Evolutionary conservation across 1,139 yeast species (phyloP), one percentile per base, ranked within the genome.

Genomic region (Blastobotrys buckinghamii): DNA sequence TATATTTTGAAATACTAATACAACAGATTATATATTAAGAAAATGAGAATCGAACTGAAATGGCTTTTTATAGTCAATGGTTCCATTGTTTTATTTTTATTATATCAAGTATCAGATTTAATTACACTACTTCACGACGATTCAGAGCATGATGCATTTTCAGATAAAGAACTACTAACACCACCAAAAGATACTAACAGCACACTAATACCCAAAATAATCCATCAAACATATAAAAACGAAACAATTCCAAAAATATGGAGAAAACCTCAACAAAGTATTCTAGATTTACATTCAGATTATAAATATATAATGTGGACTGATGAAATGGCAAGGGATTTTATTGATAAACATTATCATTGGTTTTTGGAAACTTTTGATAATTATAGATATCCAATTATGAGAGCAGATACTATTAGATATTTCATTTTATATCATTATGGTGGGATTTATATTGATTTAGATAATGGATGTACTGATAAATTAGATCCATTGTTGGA

Each of bases 341-440:
- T 89, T 62, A 86, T 89, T 53, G 74, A 78, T 39, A 81, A 81
- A 59, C 77, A 85, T 56, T 90, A 82, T 63, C 84, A 92, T 1
- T 90, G 97, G 96, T 89, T 89, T 63, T 69, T 89, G 51, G 67
- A 73, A 16, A 84, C 92, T 9, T 89, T 85, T 76, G 92, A 87
- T 62, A 66, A 74, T 38, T 89, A 89, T 65, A 79, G 76, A 40
- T 88, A 81, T 63, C 89, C 90, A 27, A 90, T 90, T 56, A 82
- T 87, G 72, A 72, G 97, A 53, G 97, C 96, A 0, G 97, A 89
- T 61, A 95, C 88, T n/a, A 85, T 90, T 45, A 75, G 97, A 55
- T 89, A 89, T 69, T 89, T 89, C 68, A 85, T 86, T 4, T 72
- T 89, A 57, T 77, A 75, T 50, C 89, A 85, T 63, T 88, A 77